These are phyloP conservation scores for Endoconidiophora laricicola DNA, from an alignment of 2,329 filamentous ascomycete species.

Conservation along the genomic window DNA sequence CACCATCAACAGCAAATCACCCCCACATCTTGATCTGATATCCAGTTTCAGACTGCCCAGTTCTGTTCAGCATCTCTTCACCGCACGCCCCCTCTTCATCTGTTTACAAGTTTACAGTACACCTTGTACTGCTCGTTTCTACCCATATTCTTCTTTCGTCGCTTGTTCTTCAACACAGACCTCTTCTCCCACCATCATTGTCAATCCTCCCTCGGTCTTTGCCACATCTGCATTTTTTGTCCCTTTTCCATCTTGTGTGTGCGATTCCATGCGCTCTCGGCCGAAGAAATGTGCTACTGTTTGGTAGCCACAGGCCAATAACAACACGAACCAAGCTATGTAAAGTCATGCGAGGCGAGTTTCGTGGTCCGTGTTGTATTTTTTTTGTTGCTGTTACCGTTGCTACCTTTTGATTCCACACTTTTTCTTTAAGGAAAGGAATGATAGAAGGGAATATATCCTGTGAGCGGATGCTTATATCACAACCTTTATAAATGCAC, in stretches of 20 bases:
- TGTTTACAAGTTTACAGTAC: background rate
- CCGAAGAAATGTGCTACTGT: background rate
- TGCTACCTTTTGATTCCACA: background rate
- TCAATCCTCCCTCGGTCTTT: too few species aligned
- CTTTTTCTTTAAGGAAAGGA: too few species aligned
- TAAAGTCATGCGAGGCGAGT: background rate
- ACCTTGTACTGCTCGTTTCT: background rate
- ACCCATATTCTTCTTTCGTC: too few species aligned
- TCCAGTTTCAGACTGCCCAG: constrained; percentile 4
- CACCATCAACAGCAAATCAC: too few species aligned
- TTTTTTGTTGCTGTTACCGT: background rate
- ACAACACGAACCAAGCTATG: background rate
- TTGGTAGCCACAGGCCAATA: background rate
- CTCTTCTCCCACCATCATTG: too few species aligned
- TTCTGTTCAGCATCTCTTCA: background rate
- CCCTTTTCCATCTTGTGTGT: background rate
- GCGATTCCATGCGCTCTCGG: background rate
- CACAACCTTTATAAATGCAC: too few species aligned
- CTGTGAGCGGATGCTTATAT: too few species aligned
- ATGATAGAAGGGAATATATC: too few species aligned
- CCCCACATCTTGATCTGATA: constrained; percentile 3
- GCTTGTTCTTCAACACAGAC: too few species aligned
- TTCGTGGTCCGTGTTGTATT: background rate
- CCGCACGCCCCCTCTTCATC: background rate
- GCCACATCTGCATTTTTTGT: background rate